Percentiles rank a stretch among this genome's conserved stretches.
These are phyloP conservation scores for Lodderomyces jiufengensis DNA, from an alignment of 1,139 yeast genomes.

Conservation along the genomic window DNA sequence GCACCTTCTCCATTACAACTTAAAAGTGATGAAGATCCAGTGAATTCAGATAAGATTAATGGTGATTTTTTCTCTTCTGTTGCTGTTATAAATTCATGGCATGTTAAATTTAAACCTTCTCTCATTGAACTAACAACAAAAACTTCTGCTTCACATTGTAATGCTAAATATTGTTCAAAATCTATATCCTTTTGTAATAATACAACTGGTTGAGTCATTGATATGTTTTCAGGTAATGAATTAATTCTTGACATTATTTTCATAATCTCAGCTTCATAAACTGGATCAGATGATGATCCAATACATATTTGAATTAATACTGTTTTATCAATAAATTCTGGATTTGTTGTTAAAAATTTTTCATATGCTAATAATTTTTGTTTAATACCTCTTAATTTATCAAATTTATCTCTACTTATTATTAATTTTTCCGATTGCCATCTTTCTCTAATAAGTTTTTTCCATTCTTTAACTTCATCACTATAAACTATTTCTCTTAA, in stretches of 20 bases:
- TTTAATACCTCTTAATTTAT: slow-evolving; percentile 81
- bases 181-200: slow-evolving; percentile 84
- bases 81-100: slow-evolving; percentile 89
- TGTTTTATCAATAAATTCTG: slow-evolving; percentile 63
- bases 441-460: slow-evolving; percentile 65
- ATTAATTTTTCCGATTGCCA: slow-evolving; percentile 73
- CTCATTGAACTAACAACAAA: slow-evolving; percentile 89
- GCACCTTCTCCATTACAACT: slow-evolving; percentile 56
- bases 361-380: slow-evolving; percentile 89
- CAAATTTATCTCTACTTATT: slow-evolving; percentile 86
- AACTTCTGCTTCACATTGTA: slow-evolving; percentile 79
- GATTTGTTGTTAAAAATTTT: slow-evolving; percentile 64
- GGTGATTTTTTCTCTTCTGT: slow-evolving; percentile 74
- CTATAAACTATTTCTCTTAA: slow-evolving; percentile 45
- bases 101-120: slow-evolving; percentile 94
- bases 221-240: slow-evolving; percentile 66
- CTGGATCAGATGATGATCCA: slow-evolving; percentile 46
- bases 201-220: slow-evolving; percentile 81
- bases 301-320: slow-evolving; percentile 82
- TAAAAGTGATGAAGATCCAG: slow-evolving; percentile 85
- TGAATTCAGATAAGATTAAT: slow-evolving; percentile 82
- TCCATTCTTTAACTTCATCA: slow-evolving; percentile 66
- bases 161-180: slow-evolving; percentile 84
- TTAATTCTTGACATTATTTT: slow-evolving; percentile 83
- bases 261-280: slow-evolving; percentile 69